Base-by-base conservation (phyloP, 805 yeast genomes). In the Barnettozyma pratensis region DNA sequence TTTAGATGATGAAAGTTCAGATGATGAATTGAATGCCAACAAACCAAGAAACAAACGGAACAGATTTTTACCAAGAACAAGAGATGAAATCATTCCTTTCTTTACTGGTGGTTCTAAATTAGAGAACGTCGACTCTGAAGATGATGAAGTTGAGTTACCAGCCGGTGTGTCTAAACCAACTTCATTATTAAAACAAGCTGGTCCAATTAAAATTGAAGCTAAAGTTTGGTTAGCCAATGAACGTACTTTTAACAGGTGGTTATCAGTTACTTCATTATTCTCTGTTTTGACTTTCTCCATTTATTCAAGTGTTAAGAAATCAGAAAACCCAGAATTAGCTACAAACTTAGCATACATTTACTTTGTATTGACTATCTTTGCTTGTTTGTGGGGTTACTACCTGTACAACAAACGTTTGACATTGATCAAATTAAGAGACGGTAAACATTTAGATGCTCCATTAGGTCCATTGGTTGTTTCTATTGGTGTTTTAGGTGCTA, bases 161-260 rank as follows among this genome's bases (percentile, higher is more conserved):
- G 81, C 86, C 2, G 98, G 98, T 12, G 98, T 92, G 25, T 73
- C 74, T 41, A 87, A 85, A 62, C 99, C 99, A 47, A 80, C 77
- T 28, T 72, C 75, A 32, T 79, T 87, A 68, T 75, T 92, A 58
- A 87, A 91, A 62, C 90, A 90, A 65, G 83, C 91, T 29, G 96
- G 97, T 7, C 94, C 97, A 1, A 80, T 90, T 48, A 90, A 87
- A 68, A 91, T 94, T 50, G 99, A 94, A 71, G 95, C 98, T 31
- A 94, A 94, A 64, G 99, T 94, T 11, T 94, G 98, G 97, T 75
- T 94, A 54, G 99, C 99, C 30, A 94, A 94, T 63, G 99, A 94
- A 71, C 85, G 99, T 67, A 94, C 99, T 4, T 92, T 91, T 71
- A 85, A 88, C 73, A 80, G 95, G 67, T 94, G 99, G 99, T 74